Evolutionary conservation across 768 basidiomycete species (phyloP), one percentile per base, ranked within the genome.

Genomic region (Trametes meyenii): DNA sequence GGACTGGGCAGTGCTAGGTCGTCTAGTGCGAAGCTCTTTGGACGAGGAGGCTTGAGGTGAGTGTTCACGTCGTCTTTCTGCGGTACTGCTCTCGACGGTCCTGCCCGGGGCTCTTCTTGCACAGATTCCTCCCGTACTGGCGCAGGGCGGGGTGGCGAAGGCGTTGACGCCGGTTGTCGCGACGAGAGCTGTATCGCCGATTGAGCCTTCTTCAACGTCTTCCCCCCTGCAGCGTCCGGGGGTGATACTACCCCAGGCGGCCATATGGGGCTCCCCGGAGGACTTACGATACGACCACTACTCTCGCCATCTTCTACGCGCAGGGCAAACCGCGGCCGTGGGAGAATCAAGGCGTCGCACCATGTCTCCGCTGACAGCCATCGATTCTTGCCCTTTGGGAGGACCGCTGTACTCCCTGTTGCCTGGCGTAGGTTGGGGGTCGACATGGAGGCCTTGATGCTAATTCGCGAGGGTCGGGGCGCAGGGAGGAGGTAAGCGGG

Each of bases 301-400:
- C 29, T 55, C 61, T 65, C 65, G 40, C 71, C 70, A 23, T 78
- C 77, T 64, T 80, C 81, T 60, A 85, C 50, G 24, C 69, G 66
- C 58, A 70, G 59, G 69, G 81, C 84, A 66, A 93, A 82, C 52
- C 89, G 79, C 13, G 91, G 91, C 1, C 89, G 83, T 2, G 91
- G 91, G 58, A 92, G 87, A 24, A 92, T 72, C 10, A 92, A 67
- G 0, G 89, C 90, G 64, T 92, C 89, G 73, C 90, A 93, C 89
- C 90, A 91, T 17, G 87, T 85, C 74, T 92, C 89, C 0, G 89
- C 83, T 2, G 85, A 83, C 1, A 91, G 68, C 88, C 88, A 91
- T 6, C 85, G 77, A 33, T 89, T 85, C 63, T 78, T 83, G 13
- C 76, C 77, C 67, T 79, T 84, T n/a, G 65, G 66, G 29, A 67